phyloP scores from a whole-genome alignment of 179 eudicot species.

The Actinidia polygama region DNA sequence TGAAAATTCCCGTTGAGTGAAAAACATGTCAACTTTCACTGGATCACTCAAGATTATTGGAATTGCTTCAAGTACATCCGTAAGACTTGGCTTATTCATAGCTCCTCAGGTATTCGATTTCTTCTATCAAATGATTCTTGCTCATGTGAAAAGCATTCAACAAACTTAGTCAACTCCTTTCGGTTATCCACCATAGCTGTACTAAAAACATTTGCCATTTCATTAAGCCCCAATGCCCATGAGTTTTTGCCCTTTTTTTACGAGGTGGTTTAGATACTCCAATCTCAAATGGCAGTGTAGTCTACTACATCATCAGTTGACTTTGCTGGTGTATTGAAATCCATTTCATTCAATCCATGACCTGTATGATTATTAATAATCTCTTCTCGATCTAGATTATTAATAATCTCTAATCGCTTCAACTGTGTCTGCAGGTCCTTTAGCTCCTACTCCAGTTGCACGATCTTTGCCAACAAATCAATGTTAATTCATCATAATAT shows the following conservation, averaged over 20 bases:
- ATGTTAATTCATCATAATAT: not conserved
- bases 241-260: not conserved
- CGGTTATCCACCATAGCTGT: not conserved
- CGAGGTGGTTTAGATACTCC: not conserved
- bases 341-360: not conserved
- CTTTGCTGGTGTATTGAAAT: too few relatives aligned
- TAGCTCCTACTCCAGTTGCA: not conserved
- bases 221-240: not conserved
- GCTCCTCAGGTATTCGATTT: not conserved
- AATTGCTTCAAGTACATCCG: not conserved
- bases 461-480: not conserved
- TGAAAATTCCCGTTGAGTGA: not conserved
- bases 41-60: not conserved
- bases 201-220: not conserved
- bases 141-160: constrained; percentile 1
- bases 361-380: not conserved
- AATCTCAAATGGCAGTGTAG: not conserved
- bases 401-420: not conserved
- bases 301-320: too few relatives aligned
- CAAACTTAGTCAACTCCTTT: not conserved
- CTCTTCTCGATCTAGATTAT: not conserved
- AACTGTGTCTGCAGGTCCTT: not conserved
- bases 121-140: not conserved
- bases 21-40: not conserved
- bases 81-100: not conserved